Conservation (phyloP, 768 basidiomycete genomes). For the Cantharellus anzutake region DNA sequence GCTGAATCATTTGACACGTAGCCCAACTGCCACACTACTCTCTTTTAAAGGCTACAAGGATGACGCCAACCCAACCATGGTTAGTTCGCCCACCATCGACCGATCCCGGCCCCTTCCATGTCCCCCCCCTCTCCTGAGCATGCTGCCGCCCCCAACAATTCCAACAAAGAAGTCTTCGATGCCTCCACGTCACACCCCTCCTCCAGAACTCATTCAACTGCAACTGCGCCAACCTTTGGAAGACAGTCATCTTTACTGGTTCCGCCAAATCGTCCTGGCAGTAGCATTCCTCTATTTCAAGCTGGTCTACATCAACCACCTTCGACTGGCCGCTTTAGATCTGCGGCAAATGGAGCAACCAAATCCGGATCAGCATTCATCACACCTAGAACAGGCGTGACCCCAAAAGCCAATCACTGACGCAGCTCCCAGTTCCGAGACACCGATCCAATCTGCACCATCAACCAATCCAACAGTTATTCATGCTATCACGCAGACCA, state of each 20-base stretch:
- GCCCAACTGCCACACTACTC: no score
- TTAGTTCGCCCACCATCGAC: no score
- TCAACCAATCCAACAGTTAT: conserved; percentile 79
- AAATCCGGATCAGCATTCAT: conserved; percentile 23
- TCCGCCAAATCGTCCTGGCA: conserved; percentile 28
- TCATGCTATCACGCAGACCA: conserved; percentile 96
- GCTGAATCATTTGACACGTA: no score
- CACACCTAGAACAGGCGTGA: conserved; percentile 35
- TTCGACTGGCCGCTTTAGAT: conserved; percentile 69
- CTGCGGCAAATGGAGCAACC: conserved; percentile 40
- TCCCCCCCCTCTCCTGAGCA: conserved; percentile 61
- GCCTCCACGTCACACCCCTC: conserved; percentile 87
- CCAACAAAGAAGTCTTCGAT: conserved; percentile 24
- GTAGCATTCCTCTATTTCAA: conserved; percentile 36
- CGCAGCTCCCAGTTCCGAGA: conserved; percentile 1
- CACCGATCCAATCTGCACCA: conserved; percentile 16
- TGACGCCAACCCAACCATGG: no score
- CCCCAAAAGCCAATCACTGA: conserved; percentile 7
- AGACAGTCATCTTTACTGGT: not conserved
- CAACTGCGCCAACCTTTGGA: conserved; percentile 60
- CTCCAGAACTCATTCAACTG: conserved; percentile 83
- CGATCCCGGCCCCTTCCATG: conserved; percentile 67
- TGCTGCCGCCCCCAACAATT: conserved; percentile 69
- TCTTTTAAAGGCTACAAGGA: no score
- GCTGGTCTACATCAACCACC: conserved; percentile 43